phyloP scores from a whole-genome alignment of 1,139 yeast genomes.

The Pichia cactophila region DNA sequence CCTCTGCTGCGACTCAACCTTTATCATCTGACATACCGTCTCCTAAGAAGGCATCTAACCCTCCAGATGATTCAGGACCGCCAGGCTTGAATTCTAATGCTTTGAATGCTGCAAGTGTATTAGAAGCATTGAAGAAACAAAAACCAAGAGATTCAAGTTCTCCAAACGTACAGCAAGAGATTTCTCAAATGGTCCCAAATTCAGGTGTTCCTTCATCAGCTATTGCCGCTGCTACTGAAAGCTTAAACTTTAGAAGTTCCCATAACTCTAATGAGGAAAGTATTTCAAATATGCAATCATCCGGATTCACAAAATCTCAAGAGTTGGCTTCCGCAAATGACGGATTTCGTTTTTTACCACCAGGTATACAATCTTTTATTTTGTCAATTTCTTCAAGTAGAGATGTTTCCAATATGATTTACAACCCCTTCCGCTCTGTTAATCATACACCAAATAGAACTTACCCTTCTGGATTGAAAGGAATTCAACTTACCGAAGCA shows the following conservation, averaged over 20 bases:
- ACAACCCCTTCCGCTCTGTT: constrained; percentile 27
- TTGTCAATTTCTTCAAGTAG: constrained; percentile 43
- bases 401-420: constrained; percentile 18
- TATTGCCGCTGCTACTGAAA: constrained; percentile 10
- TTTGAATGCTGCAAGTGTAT: constrained; percentile 29
- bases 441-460: constrained; percentile 26
- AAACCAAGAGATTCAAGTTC: constrained; percentile 22
- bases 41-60: background rate
- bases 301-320: constrained; percentile 13
- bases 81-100: constrained; percentile 24
- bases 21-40: background rate
- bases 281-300: constrained; percentile 12
- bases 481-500: constrained; percentile 28
- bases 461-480: constrained; percentile 28
- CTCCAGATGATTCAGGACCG: constrained; percentile 1
- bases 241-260: background rate
- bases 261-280: constrained; percentile 19
- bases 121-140: constrained; percentile 29
- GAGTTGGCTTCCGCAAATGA: constrained; percentile 7
- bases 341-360: constrained; percentile 46
- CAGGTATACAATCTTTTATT: constrained; percentile 65
- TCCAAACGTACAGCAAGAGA: background rate
- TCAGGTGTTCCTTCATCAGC: constrained; percentile 6
- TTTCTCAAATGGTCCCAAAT: background rate
- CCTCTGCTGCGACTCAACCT: background rate